These are phyloP conservation scores for Dovyalis caffra DNA, from an alignment of 345 rosid genomes.

Conservation along the genomic window DNA sequence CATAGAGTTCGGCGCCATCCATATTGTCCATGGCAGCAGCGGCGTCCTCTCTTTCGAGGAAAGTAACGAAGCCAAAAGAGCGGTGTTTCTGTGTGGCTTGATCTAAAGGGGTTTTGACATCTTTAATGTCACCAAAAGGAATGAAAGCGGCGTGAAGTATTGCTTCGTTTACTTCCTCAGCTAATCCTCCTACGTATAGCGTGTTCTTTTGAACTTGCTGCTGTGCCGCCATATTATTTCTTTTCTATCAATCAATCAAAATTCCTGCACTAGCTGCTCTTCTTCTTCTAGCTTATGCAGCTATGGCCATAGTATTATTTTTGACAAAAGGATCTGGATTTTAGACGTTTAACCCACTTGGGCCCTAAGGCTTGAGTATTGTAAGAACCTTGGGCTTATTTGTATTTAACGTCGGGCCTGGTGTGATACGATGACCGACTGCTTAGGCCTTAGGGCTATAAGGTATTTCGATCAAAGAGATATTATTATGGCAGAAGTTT, in stretches of 20 bases:
- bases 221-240: neutral
- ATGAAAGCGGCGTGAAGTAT: constrained; percentile 93
- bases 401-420: too few relatives aligned
- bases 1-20: constrained; percentile 97
- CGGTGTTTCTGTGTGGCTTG: constrained; percentile 99
- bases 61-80: constrained; percentile 96
- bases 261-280: neutral
- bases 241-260: neutral
- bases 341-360: neutral
- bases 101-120: constrained; percentile 92
- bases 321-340: neutral
- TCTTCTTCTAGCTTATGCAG: neutral
- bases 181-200: constrained; percentile 88
- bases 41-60: constrained; percentile 88
- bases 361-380: neutral
- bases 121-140: constrained; percentile 96
- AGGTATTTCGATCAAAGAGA: too few relatives aligned
- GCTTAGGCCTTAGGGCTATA: too few relatives aligned
- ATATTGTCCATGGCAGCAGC: constrained; percentile 93
- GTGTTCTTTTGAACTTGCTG: constrained; percentile 91
- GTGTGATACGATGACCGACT: neutral
- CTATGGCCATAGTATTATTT: neutral
- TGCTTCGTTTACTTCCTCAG: constrained; percentile 93
- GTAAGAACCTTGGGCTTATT: too few relatives aligned
- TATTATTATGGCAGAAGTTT: too few relatives aligned